A percentile compares a stretch with the other conserved stretches of the same genome.
These are phyloP conservation scores for Penstemon barbatus DNA, from an alignment of 257 asterid genomes.

Conservation along the genomic window DNA sequence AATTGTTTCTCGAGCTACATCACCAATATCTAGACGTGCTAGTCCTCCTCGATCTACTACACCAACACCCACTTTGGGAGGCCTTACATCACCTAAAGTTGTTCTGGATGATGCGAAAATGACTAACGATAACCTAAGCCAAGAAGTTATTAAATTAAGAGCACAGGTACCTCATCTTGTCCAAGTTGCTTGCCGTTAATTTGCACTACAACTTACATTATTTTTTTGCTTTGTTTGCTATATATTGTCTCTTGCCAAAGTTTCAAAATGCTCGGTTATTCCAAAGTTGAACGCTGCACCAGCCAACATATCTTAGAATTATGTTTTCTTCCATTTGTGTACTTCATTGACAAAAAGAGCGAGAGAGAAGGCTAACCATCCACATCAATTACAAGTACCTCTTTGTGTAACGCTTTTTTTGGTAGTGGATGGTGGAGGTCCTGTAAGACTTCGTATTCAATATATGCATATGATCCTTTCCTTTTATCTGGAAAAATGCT, in stretches of 20 bases:
- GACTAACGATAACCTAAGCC: conserved; percentile 67
- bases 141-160: conserved; percentile 78
- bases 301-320: neutral
- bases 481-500: conserved; percentile 6
- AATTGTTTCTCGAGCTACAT: conserved; percentile 97
- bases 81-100: conserved; percentile 82
- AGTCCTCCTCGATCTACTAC: conserved; percentile 99
- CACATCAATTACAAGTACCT: neutral
- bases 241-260: neutral
- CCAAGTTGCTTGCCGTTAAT: conserved; percentile 7
- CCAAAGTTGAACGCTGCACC: neutral
- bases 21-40: conserved; percentile 85
- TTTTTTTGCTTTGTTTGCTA: neutral
- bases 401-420: neutral
- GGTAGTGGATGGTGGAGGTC: neutral
- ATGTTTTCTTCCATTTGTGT: neutral
- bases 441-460: neutral
- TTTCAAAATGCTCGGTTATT: conserved; percentile 4
- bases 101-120: conserved; percentile 63
- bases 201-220: neutral
- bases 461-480: neutral
- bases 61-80: conserved; percentile 96
- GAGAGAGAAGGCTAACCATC: conserved; percentile 17
- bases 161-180: conserved; percentile 65
- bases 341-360: conserved; percentile 9